Base-by-base conservation (phyloP, 139 green algal species). In the Volvox reticuliferus region DNA sequence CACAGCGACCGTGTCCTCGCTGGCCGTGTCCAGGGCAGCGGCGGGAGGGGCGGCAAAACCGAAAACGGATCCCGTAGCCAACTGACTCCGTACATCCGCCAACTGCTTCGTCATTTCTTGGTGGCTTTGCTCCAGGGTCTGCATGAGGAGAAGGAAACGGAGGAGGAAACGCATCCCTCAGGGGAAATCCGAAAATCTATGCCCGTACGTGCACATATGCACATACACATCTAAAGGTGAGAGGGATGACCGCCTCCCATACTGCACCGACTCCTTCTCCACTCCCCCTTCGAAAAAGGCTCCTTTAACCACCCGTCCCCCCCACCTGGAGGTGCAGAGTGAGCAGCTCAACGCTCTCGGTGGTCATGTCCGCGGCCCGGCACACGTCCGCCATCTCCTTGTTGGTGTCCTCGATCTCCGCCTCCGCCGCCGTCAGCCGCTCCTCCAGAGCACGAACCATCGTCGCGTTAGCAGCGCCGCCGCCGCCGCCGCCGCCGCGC, bases 301-400 rank as follows among this genome's bases (percentile, higher is more conserved):
- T 35, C 44, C 44, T 9, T 5, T 55, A 9, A 55, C 79, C 20
- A n/a, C 81, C 81, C n/a, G n/a, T 20, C 62, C 32, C 13, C 12
- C 75, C 30, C 17, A 88, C 83, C 83, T 82, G 69, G n/a, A 89
- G 2, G 85, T 82, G 85, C 44, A 82, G 50, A 12, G 85, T 82
- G 14, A 82, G 37, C 37, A 89, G 69, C 85, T 89, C 85, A 26
- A 89, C 44, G 69, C 69, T 82, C 69, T 89, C 69, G 0, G 85
- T 82, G 13, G 85, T 89, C 37, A 89, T 71, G n/a, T 89, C 85
- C 0, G 69, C 69, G 0, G 85, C 85, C 1, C 12, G 2, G 37
- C 69, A 67, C 69, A 89, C 69, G 44, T 89, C 85, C 37, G 69
- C 69, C 1, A 89, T n/a, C 85, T 89, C 83, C 68, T 21, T 28